These are phyloP conservation scores for Decorospora gaudefroyi DNA, from an alignment of 2,329 filamentous ascomycete species.

Conservation along the genomic window DNA sequence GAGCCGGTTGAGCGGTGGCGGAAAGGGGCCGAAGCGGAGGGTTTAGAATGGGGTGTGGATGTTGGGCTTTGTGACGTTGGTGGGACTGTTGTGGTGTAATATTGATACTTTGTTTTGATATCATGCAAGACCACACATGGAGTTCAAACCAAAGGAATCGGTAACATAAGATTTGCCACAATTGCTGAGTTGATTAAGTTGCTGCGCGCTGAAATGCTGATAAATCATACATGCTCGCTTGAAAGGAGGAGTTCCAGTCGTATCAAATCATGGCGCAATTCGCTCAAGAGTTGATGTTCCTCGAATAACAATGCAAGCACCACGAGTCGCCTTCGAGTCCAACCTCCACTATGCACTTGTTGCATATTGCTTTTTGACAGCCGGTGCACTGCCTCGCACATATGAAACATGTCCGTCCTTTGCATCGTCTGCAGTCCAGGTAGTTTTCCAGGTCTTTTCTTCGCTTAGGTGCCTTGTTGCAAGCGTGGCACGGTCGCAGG, in stretches of 20 bases:
- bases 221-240: slow-evolving; percentile 8
- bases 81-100: slow-evolving; percentile 52
- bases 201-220: too few relatives aligned
- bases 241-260: background rate
- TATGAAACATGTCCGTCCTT: slow-evolving; percentile 67
- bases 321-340: slow-evolving; percentile 67
- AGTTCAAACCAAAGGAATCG: too few relatives aligned
- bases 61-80: slow-evolving; percentile 53
- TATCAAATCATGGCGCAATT: background rate
- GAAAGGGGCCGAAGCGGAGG: slow-evolving; percentile 51
- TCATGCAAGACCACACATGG: too few relatives aligned
- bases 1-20: slow-evolving; percentile 55
- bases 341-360: slow-evolving; percentile 69
- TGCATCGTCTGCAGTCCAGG: slow-evolving; percentile 66
- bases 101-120: background rate
- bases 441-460: slow-evolving; percentile 69
- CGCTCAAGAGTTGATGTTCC: slow-evolving; percentile 27
- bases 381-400: slow-evolving; percentile 66
- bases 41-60: slow-evolving; percentile 46
- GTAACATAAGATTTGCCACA: too few relatives aligned
- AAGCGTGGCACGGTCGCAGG: slow-evolving; percentile 65
- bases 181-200: too few relatives aligned
- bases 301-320: slow-evolving; percentile 63
- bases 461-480: slow-evolving; percentile 66
- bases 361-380: slow-evolving; percentile 62